phyloP scores from a whole-genome alignment of 2,329 filamentous ascomycete genomes.

The Colletotrichum cereale region DNA sequence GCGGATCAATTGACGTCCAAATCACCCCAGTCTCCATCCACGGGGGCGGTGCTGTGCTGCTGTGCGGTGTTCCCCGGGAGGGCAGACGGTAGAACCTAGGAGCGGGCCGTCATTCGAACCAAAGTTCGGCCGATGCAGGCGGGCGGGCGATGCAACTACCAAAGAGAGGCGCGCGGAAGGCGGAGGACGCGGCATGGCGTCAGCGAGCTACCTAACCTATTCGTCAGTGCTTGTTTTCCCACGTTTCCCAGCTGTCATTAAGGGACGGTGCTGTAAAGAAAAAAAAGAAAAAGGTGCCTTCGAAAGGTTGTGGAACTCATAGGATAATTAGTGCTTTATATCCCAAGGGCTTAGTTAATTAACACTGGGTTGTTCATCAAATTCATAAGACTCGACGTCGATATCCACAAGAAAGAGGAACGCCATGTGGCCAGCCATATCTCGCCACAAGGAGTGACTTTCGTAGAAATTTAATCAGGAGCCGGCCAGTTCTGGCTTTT shows the following conservation, averaged over 20 bases:
- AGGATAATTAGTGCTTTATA: no score
- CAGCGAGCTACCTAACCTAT: not conserved
- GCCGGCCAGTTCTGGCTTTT: no score
- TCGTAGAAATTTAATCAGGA: no score
- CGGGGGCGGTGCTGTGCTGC: not conserved
- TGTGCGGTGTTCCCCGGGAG: not conserved
- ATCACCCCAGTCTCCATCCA: not conserved
- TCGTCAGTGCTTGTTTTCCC: not conserved
- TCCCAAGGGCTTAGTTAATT: no score
- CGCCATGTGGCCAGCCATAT: no score
- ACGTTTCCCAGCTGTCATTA: not conserved
- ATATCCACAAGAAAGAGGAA: no score
- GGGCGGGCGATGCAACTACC: not conserved
- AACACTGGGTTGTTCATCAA: no score
- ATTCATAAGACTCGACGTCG: no score
- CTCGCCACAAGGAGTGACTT: no score
- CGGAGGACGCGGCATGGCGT: not conserved
- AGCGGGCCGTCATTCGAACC: slow-evolving; percentile 16
- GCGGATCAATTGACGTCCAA: not conserved
- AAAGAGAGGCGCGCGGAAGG: not conserved
- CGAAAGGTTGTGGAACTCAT: no score
- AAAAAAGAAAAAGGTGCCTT: no score
- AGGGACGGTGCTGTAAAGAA: no score
- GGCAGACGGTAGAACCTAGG: slow-evolving; percentile 3
- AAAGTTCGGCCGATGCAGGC: not conserved